These are phyloP conservation scores for Starmerella stigmatis DNA, from an alignment of 805 yeast species.

Conservation along the genomic window DNA sequence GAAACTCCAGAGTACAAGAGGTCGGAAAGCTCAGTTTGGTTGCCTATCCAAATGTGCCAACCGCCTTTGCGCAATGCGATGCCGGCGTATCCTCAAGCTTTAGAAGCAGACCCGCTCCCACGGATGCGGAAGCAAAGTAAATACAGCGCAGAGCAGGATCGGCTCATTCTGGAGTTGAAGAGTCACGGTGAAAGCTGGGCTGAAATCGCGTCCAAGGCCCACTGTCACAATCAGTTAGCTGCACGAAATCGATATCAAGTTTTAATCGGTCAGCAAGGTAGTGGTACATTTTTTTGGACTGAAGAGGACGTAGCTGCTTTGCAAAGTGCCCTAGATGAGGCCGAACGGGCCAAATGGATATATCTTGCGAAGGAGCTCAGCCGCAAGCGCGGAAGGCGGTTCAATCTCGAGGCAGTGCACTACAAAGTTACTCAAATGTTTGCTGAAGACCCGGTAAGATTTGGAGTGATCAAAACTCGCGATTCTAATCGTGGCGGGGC, in stretches of 20 bases:
- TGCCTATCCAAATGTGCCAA: slow-evolving; percentile 33
- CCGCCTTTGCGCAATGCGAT: slow-evolving; percentile 40
- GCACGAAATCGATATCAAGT: slow-evolving; percentile 74
- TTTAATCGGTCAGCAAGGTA: slow-evolving; percentile 73
- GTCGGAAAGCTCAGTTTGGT: slow-evolving; percentile 2
- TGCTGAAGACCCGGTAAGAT: slow-evolving; percentile 43
- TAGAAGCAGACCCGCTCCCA: slow-evolving; percentile 37
- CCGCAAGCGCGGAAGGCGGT: slow-evolving; percentile 40
- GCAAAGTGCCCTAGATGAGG: slow-evolving; percentile 50
- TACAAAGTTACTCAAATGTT: slow-evolving; percentile 45
- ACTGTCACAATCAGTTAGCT: slow-evolving; percentile 56
- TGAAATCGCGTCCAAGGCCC: slow-evolving; percentile 56
- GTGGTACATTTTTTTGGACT: slow-evolving; percentile 56
- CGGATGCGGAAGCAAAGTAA: slow-evolving; percentile 55
- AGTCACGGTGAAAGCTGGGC: slow-evolving; percentile 59
- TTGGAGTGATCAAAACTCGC: slow-evolving; percentile 39
- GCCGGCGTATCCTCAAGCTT: slow-evolving; percentile 37
- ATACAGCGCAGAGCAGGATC: slow-evolving; percentile 59
- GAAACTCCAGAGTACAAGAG: no score
- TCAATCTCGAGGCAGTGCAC: slow-evolving; percentile 46
- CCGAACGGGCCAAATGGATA: slow-evolving; percentile 60
- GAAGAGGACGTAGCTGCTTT: slow-evolving; percentile 43
- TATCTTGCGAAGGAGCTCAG: slow-evolving; percentile 53
- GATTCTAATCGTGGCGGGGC: slow-evolving; percentile 22
- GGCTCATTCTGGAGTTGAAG: slow-evolving; percentile 50